Evolutionary conservation across 306 rosid genomes (phyloP).

Genomic region (Cicer judaicum): DNA sequence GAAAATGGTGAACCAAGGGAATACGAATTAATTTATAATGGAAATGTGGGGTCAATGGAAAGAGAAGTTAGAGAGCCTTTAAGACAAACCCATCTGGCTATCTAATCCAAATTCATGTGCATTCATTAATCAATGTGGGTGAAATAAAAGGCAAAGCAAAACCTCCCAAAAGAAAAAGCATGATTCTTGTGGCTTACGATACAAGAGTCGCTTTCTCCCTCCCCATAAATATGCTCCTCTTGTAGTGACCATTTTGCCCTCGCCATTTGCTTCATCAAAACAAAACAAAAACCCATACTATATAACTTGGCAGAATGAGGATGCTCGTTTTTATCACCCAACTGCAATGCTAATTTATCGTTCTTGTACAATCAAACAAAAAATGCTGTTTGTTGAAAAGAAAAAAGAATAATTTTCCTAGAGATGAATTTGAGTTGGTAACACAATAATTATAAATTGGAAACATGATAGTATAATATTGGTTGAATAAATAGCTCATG

Average conservation of each 20-base stretch:
- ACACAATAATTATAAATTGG: conserved; percentile 4
- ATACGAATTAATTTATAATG: conserved; percentile 7
- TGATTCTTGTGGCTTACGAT: conserved; percentile 51
- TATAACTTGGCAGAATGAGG: neutral
- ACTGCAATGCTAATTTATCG: neutral
- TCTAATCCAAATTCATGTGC: conserved; percentile 76
- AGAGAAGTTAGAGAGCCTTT: conserved; percentile 60
- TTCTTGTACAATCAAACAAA: conserved; percentile 4
- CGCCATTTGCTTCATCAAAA: conserved; percentile 41
- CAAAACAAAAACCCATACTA: neutral
- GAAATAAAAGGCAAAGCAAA: conserved; percentile 45
- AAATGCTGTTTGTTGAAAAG: conserved; percentile 21
- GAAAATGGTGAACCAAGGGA: too few species aligned
- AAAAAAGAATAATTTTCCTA: conserved; percentile 8
- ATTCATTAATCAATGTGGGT: conserved; percentile 60
- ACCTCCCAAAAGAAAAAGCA: conserved; percentile 56
- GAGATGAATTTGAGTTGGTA: conserved; percentile 28
- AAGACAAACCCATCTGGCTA: conserved; percentile 75
- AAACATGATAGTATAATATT: conserved; percentile 1
- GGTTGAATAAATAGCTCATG: conserved; percentile 32
- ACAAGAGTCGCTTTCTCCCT: conserved; percentile 46
- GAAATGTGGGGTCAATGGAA: conserved; percentile 45
- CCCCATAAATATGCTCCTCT: conserved; percentile 47
- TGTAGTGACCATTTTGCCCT: conserved; percentile 37
- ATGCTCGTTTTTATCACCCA: conserved; percentile 14